Evolutionary conservation across 257 asterid genomes (phyloP).

Genomic region (Salvia rosmarinus): DNA sequence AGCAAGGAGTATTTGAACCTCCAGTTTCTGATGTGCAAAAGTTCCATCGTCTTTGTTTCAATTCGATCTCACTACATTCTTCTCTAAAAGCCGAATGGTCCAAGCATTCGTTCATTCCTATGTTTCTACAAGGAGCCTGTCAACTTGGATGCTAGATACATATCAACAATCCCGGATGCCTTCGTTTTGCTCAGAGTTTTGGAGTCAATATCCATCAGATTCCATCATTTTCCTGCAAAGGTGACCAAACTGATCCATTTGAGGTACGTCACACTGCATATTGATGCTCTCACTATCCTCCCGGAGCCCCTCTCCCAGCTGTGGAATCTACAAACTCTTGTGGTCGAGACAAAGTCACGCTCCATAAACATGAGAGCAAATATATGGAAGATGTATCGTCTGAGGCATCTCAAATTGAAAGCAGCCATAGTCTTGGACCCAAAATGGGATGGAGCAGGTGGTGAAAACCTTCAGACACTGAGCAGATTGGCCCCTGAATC

Average conservation of each 20-base stretch:
- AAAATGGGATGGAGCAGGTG: not conserved
- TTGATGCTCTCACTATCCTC: conserved; percentile 32
- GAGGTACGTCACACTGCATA: conserved; percentile 47
- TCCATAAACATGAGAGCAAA: conserved; percentile 37
- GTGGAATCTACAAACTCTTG: conserved; percentile 47
- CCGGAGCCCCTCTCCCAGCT: conserved; percentile 45
- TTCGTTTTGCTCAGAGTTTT: conserved; percentile 49
- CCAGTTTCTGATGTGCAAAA: conserved; percentile 29
- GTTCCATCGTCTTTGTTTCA: conserved; percentile 55
- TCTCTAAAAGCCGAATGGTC: conserved; percentile 37
- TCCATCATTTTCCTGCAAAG: conserved; percentile 36
- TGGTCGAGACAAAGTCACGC: conserved; percentile 36
- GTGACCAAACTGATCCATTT: conserved; percentile 43
- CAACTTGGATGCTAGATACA: conserved; percentile 4
- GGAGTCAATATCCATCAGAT: conserved; percentile 41
- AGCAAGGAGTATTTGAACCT: conserved; percentile 32
- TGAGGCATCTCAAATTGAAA: conserved; percentile 52
- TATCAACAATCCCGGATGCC: conserved; percentile 41
- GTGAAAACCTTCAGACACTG: conserved; percentile 46
- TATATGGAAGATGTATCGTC: conserved; percentile 43
- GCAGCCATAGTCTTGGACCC: conserved; percentile 37
- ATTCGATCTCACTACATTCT: conserved; percentile 38
- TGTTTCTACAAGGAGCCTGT: conserved; percentile 35
- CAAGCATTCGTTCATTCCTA: conserved; percentile 50
- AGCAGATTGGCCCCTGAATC: conserved; percentile 39